Evolutionary conservation across 352 stramenopile genomes (phyloP).

Genomic region (Globisporangium sylvaticum): DNA sequence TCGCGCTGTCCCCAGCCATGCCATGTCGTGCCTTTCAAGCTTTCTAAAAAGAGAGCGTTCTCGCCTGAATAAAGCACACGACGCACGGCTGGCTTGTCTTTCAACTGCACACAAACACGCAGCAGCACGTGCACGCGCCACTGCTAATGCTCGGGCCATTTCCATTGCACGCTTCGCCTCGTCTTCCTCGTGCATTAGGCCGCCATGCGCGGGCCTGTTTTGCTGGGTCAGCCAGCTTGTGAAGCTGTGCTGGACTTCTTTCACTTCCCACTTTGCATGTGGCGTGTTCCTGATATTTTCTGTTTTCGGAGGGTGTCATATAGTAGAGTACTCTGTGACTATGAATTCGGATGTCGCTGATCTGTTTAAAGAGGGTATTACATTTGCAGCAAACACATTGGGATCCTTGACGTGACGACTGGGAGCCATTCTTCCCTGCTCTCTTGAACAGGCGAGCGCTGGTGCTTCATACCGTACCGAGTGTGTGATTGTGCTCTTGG

Average conservation of each 20-base stretch:
- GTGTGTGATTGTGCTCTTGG: not conserved
- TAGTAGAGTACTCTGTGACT: not conserved
- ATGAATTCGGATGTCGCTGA: not conserved
- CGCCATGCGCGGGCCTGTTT: not conserved
- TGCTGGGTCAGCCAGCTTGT: not conserved
- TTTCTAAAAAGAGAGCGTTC: not conserved
- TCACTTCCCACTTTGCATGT: not conserved
- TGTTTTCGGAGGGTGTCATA: not conserved
- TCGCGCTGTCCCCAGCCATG: not conserved
- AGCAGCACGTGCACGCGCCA: not conserved
- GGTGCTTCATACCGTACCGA: not conserved
- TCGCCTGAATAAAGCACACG: not conserved
- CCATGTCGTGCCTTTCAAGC: constrained; percentile 1
- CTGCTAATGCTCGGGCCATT: not conserved
- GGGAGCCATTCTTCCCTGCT: not conserved
- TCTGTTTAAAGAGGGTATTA: not conserved
- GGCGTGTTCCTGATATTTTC: not conserved
- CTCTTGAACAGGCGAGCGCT: not conserved
- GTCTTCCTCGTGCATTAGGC: not conserved
- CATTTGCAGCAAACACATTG: not conserved
- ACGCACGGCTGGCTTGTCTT: not conserved
- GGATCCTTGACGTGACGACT: not conserved
- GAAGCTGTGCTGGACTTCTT: not conserved
- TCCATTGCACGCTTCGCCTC: not conserved
- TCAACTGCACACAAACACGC: not conserved